Base-by-base conservation (phyloP, 1,139 yeast genomes). In the Yamadazyma kanchanaburiensis region DNA sequence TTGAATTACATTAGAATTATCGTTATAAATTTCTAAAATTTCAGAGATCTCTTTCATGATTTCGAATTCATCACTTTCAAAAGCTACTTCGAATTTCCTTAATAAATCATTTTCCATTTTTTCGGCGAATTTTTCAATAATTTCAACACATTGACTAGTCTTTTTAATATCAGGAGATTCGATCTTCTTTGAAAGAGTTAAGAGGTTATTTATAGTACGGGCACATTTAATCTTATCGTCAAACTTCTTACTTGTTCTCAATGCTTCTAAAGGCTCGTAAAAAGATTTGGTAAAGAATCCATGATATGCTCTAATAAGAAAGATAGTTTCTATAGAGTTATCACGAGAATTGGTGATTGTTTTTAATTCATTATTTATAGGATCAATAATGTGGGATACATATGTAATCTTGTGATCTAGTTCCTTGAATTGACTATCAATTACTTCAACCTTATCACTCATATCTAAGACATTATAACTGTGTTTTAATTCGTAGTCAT, bases 1-100 rank as follows among this genome's bases (percentile, higher is more conserved):
- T 50, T 82, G 88, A 10, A 87, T 82, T 9, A 88, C 94, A 37
- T 81, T 80, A 4, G 77, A 70, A 7, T 96, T 96, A 8, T 89
- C 94, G 48, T 91, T 89, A 58, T 80, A 89, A 37, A 80, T 86
- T 32, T 80, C 73, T 31, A 89, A 63, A n/a, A 88, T 75, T 30
- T 75, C 76, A 1, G 96, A 88, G 22, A 86, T 77, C 35, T 81
- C 88, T 43, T 74, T 79, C 84, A 91, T 80, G 31, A 75, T 75
- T n/a, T 70, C 69, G 45, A 80, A 72, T 29, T 66, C 64, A 35
- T 56, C 58, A 41, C 81, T 83, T 22, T 79, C 81, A 6, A 74
- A 76, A 11, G 80, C 80, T 17, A 64, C 59, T 44, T 74, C 78
- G 43, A 82, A 83, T 27, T 70, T 69, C 25, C 68, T 71, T 29